Base-by-base conservation (phyloP, 768 basidiomycete species). In the Leccinum fibrillosum region DNA sequence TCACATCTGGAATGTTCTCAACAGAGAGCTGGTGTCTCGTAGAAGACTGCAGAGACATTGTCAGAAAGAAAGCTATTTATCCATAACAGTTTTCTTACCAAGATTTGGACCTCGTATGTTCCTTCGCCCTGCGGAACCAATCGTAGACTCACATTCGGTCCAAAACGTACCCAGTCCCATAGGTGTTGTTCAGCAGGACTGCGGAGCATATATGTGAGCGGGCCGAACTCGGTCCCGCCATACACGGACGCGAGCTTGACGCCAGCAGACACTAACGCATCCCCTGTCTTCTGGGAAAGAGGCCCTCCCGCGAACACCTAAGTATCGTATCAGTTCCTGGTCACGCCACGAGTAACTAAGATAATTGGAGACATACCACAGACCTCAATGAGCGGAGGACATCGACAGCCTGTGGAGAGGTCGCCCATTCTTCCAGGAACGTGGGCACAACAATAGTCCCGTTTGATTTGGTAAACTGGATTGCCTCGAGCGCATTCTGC, bases 141-240 rank as follows among this genome's bases (percentile, higher is more conserved):
- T 32, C 74, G 57, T 1, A 73, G 49, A 4, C 60, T 68, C 11
- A 62, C 52, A 9, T 61, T 53, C 0, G 72, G 65, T 4, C 62
- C 58, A 5, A 68, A 68, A 9, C 66, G 65, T 26, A 73, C 45
- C 64, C 69, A 78, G 5, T 74, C 64, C 70, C 73, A 79, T 15
- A 70, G 68, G 68, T 75, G 74, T 45, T 55, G 58, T 25, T 77
- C 66, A 7, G 23, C 21, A 12, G 63, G 54, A 53, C 23, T 49
- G 0, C 62, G 65, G 17, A 62, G 53, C 2, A 63, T 45, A 34
- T 59, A 39, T 0, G 69, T 67, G 8, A 73, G 59, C 0, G 62
- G 56, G 8, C 74, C 71, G 32, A 72, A 69, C 58, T 80, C 78
- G 1, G 75, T 80, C n/a, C 58, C 65, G 13, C 79, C 77, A 51